phyloP scores from a whole-genome alignment of 1,139 yeast genomes.

The Arxiozyma bovina region DNA sequence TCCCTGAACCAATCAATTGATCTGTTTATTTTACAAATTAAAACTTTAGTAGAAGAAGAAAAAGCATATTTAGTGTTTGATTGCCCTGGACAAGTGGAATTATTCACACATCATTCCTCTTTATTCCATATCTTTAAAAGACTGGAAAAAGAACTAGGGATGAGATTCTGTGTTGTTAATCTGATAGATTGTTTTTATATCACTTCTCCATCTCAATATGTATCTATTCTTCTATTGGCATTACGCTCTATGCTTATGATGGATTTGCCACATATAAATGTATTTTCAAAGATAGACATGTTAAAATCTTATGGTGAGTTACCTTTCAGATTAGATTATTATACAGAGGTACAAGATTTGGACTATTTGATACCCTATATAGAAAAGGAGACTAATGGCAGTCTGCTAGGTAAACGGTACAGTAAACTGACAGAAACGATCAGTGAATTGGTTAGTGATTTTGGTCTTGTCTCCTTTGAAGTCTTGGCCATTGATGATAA shows the following conservation, averaged over 20 bases:
- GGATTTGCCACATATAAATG: conserved; percentile 89
- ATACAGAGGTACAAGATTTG: conserved; percentile 87
- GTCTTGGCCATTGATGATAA: conserved; percentile 89
- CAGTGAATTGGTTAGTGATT: conserved; percentile 79
- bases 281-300: conserved; percentile 82
- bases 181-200: conserved; percentile 79
- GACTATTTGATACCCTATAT: conserved; percentile 58
- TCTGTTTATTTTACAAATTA: conserved; percentile 50
- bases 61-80: conserved; percentile 75
- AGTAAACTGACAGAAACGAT: conserved; percentile 67
- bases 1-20: conserved; percentile 49
- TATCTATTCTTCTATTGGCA: conserved; percentile 74
- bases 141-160: conserved; percentile 56
- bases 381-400: conserved; percentile 44
- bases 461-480: conserved; percentile 78
- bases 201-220: conserved; percentile 81
- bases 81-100: conserved; percentile 96
- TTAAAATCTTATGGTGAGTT: conserved; percentile 56
- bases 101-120: conserved; percentile 85
- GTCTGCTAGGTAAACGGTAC: conserved; percentile 49
- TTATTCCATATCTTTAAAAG: conserved; percentile 62
- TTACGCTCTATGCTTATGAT: conserved; percentile 86
- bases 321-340: conserved; percentile 73
- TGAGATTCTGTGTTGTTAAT: conserved; percentile 79
- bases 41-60: conserved; percentile 49